These are phyloP conservation scores for Stephania yunnanensis DNA, from an alignment of 164 flowering plant genomes.

Conservation along the genomic window DNA sequence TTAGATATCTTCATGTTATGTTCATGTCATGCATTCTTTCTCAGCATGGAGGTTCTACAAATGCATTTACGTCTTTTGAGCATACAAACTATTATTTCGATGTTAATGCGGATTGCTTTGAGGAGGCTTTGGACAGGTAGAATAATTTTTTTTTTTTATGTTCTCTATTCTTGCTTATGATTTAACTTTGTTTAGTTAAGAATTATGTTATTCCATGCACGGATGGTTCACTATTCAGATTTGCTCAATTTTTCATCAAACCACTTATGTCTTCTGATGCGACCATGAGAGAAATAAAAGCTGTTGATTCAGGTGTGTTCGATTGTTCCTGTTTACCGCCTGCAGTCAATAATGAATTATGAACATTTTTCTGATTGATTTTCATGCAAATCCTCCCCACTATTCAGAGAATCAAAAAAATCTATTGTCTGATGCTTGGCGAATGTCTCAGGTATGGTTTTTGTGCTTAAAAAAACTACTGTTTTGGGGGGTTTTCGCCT, in stretches of 20 bases:
- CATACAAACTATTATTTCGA: conserved; percentile 84
- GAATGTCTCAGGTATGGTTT: conserved; percentile 76
- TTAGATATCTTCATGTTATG: not conserved
- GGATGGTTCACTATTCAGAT: conserved; percentile 41
- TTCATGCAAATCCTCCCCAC: not conserved
- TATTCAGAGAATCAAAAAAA: conserved; percentile 83
- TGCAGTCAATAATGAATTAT: not conserved
- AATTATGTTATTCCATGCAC: conserved; percentile 4
- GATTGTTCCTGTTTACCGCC: not conserved
- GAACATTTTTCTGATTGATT: not conserved
- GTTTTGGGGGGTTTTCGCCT: not conserved
- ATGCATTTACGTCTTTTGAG: conserved; percentile 81
- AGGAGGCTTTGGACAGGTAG: conserved; percentile 93
- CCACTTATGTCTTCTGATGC: conserved; percentile 98
- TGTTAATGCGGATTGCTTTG: conserved; percentile 70
- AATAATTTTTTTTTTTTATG: conserved; percentile 1
- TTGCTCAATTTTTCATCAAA: conserved; percentile 82
- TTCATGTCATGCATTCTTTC: conserved; percentile 8
- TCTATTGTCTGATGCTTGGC: conserved; percentile 81
- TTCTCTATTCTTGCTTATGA: not conserved
- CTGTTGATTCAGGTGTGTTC: conserved; percentile 87
- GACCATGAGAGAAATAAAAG: conserved; percentile 88
- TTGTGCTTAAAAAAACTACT: not conserved
- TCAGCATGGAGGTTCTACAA: conserved; percentile 88
- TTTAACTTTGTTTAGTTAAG: conserved; percentile 2